Conservation (phyloP, 768 basidiomycete genomes). For the Vararia minispora region DNA sequence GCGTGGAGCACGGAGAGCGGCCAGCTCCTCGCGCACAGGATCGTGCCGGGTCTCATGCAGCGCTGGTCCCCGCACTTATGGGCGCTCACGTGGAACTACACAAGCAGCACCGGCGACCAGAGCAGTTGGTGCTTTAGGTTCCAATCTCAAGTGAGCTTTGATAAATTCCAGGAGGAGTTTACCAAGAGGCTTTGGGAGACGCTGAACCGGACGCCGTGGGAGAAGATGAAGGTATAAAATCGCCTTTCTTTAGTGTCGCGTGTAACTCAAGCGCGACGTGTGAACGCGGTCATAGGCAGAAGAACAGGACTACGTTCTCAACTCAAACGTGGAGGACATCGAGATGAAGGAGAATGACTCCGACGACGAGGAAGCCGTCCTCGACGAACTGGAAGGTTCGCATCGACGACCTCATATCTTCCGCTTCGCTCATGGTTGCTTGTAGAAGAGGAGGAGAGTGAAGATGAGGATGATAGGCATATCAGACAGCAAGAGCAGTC, state of each 20-base stretch:
- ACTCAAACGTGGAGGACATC: conserved; percentile 68
- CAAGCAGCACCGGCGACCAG: conserved; percentile 37
- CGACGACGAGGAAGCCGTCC: conserved; percentile 67
- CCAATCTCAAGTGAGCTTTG: conserved; percentile 39
- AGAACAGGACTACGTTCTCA: conserved; percentile 79
- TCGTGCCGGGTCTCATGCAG: conserved; percentile 62
- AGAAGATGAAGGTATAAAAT: conserved; percentile 78
- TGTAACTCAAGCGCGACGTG: too few species aligned
- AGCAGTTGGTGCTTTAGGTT: conserved; percentile 84
- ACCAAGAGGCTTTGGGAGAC: conserved; percentile 73
- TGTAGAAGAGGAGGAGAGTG: conserved; percentile 13
- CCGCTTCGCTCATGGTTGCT: too few species aligned
- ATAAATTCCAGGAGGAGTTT: conserved; percentile 49
- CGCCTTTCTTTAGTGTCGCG: too few species aligned
- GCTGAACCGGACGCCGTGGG: conserved; percentile 61
- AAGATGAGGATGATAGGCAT: conserved; percentile 19
- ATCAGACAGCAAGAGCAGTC: too few species aligned
- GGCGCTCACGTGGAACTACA: conserved; percentile 87
- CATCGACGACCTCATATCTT: too few species aligned
- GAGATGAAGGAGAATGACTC: conserved; percentile 81
- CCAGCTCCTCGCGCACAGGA: conserved; percentile 46
- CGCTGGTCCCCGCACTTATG: conserved; percentile 46
- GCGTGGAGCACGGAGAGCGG: conserved; percentile 41
- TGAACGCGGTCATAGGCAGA: conserved; percentile 63
- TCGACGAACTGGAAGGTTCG: conserved; percentile 64